A percentile compares a stretch with the other conserved stretches of the same genome.
Evolutionary conservation across 164 flowering plant species (phyloP).

Genomic region (Hamamelis virginiana): DNA sequence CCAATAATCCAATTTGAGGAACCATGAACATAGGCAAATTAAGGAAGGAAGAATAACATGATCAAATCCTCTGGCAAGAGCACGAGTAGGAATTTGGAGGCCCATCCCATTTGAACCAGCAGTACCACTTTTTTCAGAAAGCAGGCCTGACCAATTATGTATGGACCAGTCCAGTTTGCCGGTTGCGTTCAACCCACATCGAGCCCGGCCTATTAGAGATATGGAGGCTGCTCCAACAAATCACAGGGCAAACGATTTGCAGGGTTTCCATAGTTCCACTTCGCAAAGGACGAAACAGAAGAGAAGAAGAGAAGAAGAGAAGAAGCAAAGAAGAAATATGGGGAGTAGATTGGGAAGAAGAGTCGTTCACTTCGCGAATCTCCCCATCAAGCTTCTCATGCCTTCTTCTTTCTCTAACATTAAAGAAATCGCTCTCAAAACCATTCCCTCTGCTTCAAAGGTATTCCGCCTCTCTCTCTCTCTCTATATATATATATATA

Average conservation of each 20-base stretch:
- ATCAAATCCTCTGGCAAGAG: too few relatives aligned
- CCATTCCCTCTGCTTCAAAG: slow-evolving; percentile 81
- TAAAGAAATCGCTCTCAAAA: slow-evolving; percentile 70
- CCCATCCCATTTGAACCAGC: too few relatives aligned
- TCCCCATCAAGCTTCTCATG: slow-evolving; percentile 80
- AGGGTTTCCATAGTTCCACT: not conserved
- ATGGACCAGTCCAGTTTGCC: too few relatives aligned
- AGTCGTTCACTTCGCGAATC: slow-evolving; percentile 71
- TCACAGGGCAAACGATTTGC: not conserved
- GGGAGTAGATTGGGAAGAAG: slow-evolving; percentile 74
- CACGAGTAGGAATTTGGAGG: too few relatives aligned
- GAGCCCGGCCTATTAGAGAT: not conserved
- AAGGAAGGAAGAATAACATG: too few relatives aligned
- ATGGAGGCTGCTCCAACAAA: not conserved
- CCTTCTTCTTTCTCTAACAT: slow-evolving; percentile 64
- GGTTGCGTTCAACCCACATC: too few relatives aligned
- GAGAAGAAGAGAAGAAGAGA: not conserved
- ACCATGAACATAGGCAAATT: too few relatives aligned
- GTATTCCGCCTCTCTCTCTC: slow-evolving; percentile 17
- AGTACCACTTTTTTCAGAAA: too few relatives aligned
- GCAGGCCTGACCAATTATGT: too few relatives aligned
- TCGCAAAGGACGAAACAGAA: not conserved
- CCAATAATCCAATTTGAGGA: too few relatives aligned
- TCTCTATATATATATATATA: not conserved
- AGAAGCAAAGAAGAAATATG: slow-evolving; percentile 29